phyloP scores from a whole-genome alignment of 257 asterid species.

The Ophiorrhiza pumila region DNA sequence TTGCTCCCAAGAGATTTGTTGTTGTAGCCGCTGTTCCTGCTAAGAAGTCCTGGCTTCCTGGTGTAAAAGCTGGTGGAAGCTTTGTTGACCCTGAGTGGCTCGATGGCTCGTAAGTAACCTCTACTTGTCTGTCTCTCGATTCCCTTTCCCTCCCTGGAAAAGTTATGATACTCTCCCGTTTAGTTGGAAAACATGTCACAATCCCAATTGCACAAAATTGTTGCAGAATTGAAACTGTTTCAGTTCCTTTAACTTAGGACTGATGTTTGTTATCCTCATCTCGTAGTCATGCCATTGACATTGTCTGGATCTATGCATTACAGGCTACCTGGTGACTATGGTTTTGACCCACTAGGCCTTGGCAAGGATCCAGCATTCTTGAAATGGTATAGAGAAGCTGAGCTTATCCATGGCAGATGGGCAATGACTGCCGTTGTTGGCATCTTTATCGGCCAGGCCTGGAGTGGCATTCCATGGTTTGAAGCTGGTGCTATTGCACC shows the following conservation, averaged over 20 bases:
- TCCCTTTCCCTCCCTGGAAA: not conserved
- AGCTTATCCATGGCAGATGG: constrained; percentile 97
- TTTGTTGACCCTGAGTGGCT: constrained; percentile 91
- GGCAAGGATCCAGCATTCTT: constrained; percentile 95
- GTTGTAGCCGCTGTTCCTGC: constrained; percentile 66
- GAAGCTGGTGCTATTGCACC: constrained; percentile 97
- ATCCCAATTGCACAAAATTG: not conserved
- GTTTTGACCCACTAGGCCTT: constrained; percentile 91
- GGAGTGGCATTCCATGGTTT: constrained; percentile 95
- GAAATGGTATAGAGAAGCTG: constrained; percentile 99
- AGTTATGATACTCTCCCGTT: not conserved
- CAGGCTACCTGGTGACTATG: constrained; percentile 94
- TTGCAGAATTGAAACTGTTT: too few species aligned
- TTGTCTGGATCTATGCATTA: constrained; percentile 9
- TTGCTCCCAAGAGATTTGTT: constrained; percentile 46
- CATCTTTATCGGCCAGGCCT: constrained; percentile 91
- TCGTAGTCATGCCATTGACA: not conserved
- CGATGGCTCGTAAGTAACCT: constrained; percentile 89
- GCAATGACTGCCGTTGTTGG: constrained; percentile 94
- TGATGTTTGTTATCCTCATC: too few species aligned
- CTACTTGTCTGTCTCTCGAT: not conserved
- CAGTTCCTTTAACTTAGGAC: too few species aligned
- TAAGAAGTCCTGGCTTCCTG: constrained; percentile 96
- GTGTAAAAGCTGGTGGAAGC: constrained; percentile 61
- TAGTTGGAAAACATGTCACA: not conserved